These are phyloP conservation scores for Endocalyx cinctus DNA, from an alignment of 2,329 filamentous ascomycete species.

Conservation along the genomic window DNA sequence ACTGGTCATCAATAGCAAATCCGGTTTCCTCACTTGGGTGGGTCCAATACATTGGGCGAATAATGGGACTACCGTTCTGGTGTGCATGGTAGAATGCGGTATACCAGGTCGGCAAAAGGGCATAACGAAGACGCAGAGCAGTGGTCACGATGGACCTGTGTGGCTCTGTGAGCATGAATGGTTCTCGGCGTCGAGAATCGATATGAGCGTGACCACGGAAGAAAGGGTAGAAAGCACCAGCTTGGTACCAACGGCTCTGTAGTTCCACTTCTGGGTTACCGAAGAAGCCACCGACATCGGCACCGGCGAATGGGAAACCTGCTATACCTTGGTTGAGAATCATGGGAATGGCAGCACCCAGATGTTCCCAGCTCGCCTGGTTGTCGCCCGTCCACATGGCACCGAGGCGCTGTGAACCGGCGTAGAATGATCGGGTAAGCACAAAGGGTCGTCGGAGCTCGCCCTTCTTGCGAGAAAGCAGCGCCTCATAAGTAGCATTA, in stretches of 20 bases:
- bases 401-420: constrained; percentile 82
- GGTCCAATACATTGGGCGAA: constrained; percentile 89
- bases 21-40: constrained; percentile 81
- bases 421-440: constrained; percentile 86
- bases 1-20: constrained; percentile 87
- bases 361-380: constrained; percentile 85
- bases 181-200: constrained; percentile 88
- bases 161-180: constrained; percentile 80
- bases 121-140: constrained; percentile 83
- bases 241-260: constrained; percentile 91
- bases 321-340: constrained; percentile 86
- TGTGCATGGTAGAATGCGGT: constrained; percentile 92
- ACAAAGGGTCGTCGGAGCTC: constrained; percentile 85
- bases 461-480: constrained; percentile 80
- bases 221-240: constrained; percentile 95
- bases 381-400: constrained; percentile 99
- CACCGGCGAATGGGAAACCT: constrained; percentile 89
- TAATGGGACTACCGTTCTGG: constrained; percentile 75
- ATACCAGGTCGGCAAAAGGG: constrained; percentile 89
- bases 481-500: constrained; percentile 85
- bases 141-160: constrained; percentile 83
- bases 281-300: constrained; percentile 97
- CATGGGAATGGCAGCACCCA: constrained; percentile 90
- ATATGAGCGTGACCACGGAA: constrained; percentile 98
- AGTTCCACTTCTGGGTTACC: constrained; percentile 93